Conservation (phyloP, 305 asterid species). For the Fraxinus velutina region DNA sequence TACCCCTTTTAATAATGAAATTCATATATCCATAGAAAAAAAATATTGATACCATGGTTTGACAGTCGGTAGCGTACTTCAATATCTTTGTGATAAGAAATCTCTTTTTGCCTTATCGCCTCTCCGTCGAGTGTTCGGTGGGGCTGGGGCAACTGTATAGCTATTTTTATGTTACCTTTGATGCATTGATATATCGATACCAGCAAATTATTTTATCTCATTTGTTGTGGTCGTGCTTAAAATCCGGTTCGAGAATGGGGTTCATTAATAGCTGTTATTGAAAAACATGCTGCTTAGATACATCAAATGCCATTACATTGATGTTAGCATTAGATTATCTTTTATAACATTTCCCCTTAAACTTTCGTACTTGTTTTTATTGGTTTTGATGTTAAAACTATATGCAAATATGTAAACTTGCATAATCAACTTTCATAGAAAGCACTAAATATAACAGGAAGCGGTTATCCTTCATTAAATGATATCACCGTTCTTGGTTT, state of each 20-base stretch:
- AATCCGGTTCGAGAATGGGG: not conserved
- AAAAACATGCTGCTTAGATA: not conserved
- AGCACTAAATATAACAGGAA: not conserved
- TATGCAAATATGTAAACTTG: not conserved
- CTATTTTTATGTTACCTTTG: not conserved
- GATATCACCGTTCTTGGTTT: not conserved
- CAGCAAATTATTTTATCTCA: not conserved
- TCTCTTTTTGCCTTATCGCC: not conserved
- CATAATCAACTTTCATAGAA: not conserved
- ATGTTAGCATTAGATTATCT: not conserved
- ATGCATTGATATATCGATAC: not conserved
- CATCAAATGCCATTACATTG: not conserved
- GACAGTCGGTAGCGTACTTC: not conserved
- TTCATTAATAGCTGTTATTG: not conserved
- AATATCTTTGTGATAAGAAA: not conserved
- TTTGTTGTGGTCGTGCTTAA: not conserved
- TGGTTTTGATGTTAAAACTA: not conserved
- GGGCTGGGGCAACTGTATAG: not conserved
- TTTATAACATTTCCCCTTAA: not conserved
- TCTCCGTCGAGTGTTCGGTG: not conserved
- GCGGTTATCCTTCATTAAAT: not conserved
- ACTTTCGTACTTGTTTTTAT: not conserved
- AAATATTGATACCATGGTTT: not conserved
- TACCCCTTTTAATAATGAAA: not conserved
- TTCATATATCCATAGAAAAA: not conserved